Evolutionary conservation across 164 flowering plant species (phyloP).

Genomic region (Buxus sempervirens): DNA sequence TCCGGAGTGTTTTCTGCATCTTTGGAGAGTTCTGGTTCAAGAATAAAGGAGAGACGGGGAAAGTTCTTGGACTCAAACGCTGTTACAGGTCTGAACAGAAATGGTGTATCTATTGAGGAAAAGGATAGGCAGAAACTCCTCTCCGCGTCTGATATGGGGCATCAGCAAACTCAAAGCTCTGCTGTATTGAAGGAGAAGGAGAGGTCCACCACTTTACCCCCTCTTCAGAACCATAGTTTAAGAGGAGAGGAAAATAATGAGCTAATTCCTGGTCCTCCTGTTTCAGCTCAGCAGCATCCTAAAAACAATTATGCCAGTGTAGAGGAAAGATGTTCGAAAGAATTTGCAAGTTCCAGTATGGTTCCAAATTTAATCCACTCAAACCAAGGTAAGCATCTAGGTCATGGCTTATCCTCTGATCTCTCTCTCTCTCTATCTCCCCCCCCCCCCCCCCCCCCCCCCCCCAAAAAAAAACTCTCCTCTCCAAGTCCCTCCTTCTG

Average conservation of each 20-base stretch:
- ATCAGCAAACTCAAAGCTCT: neutral
- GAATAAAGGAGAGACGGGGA: neutral
- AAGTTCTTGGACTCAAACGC: neutral
- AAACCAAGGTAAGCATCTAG: neutral
- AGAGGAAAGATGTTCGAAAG: neutral
- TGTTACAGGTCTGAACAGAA: neutral
- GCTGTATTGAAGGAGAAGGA: neutral
- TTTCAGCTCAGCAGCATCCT: neutral
- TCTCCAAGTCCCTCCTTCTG: no score
- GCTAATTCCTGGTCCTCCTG: neutral
- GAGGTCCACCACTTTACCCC: neutral
- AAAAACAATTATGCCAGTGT: neutral
- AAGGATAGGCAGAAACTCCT: neutral
- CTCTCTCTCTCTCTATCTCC: neutral
- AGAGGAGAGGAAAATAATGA: conserved; percentile 2
- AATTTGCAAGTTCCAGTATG: neutral
- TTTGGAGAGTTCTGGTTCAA: neutral
- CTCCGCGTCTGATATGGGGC: neutral
- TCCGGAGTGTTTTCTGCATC: neutral
- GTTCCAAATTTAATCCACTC: neutral
- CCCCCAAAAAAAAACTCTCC: no score
- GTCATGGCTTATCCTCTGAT: neutral
- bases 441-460: no score
- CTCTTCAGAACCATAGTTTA: neutral
- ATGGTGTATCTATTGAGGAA: neutral